Evolutionary conservation across 2,329 filamentous ascomycete genomes (phyloP).

Genomic region (Tolypocladium ovalisporum): DNA sequence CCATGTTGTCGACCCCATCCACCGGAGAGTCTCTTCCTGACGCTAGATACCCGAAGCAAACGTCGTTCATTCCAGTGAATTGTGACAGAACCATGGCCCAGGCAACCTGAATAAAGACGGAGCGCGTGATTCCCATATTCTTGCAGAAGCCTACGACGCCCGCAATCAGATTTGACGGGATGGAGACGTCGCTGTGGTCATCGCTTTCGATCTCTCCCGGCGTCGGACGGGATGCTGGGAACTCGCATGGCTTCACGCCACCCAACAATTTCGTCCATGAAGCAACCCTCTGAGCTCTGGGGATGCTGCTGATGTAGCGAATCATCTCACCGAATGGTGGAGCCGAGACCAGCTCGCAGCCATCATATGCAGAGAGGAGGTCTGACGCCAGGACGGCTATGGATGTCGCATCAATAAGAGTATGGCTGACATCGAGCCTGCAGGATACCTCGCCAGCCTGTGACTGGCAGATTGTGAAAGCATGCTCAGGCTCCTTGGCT

Average conservation of each 20-base stretch:
- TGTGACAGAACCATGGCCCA: conserved; percentile 39
- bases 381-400: conserved; percentile 17
- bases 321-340: conserved; percentile 1
- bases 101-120: conserved; percentile 37
- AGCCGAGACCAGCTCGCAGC: conserved; percentile 1
- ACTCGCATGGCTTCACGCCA: conserved; percentile 4
- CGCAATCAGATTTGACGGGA: not conserved
- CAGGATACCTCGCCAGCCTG: conserved; percentile 9
- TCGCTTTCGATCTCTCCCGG: not conserved
- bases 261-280: conserved; percentile 6
- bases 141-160: conserved; percentile 20
- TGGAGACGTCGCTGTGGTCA: not conserved
- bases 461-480: conserved; percentile 6
- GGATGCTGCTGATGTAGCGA: conserved; percentile 1
- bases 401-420: conserved; percentile 18
- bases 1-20: conserved; percentile 32
- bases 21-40: conserved; percentile 42
- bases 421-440: conserved; percentile 20
- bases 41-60: conserved; percentile 43
- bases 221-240: not conserved
- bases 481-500: conserved; percentile 3
- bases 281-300: conserved; percentile 1
- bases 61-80: conserved; percentile 33
- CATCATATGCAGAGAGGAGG: conserved; percentile 14
- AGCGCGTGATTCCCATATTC: conserved; percentile 30